Evolutionary conservation across 257 asterid genomes (phyloP).

Genomic region (Solanum rostratum): DNA sequence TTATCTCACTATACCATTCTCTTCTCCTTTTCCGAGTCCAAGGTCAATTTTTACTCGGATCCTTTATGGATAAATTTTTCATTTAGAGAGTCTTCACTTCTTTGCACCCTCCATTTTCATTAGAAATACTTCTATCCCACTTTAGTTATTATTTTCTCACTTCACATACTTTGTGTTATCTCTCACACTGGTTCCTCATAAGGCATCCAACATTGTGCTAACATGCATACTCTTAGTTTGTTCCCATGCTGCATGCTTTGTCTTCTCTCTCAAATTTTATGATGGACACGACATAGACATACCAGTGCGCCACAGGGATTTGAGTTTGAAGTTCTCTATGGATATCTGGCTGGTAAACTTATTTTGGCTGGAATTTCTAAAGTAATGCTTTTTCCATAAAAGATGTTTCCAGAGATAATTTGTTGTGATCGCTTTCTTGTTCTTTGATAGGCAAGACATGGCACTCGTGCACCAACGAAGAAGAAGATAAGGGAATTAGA

Average conservation of each 20-base stretch:
- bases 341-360: neutral
- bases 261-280: neutral
- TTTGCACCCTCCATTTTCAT: neutral
- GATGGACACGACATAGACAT: neutral
- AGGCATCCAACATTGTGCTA: neutral
- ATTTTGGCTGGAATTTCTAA: neutral
- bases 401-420: neutral
- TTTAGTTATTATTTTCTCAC: neutral
- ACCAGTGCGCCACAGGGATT: neutral
- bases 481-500: slow-evolving; percentile 69
- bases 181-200: neutral
- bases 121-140: neutral
- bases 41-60: neutral
- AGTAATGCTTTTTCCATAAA: neutral
- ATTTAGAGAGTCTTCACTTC: neutral
- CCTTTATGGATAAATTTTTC: neutral
- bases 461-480: slow-evolving; percentile 96
- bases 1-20: neutral
- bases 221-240: neutral
- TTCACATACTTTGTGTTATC: neutral
- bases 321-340: neutral
- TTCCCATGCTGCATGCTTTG: neutral
- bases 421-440: neutral
- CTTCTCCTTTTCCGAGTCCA: neutral
- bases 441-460: slow-evolving; percentile 77